Evolutionary conservation across 192 early-diverging fungal genomes (phyloP).

Genomic region (Rhizophagus clarus): DNA sequence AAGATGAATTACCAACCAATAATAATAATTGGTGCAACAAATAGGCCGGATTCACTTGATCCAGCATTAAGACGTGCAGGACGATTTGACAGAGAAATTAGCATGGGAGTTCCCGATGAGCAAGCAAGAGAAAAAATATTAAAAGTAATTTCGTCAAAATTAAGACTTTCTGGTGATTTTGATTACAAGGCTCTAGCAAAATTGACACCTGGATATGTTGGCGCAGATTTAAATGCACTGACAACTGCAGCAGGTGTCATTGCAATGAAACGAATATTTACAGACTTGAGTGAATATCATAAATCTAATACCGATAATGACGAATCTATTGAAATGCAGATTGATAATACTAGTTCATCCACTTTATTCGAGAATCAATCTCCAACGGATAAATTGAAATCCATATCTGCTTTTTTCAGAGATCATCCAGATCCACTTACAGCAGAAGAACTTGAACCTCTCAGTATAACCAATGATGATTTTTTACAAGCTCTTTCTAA

Average conservation of each 20-base stretch:
- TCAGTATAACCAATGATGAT: conserved; percentile 83
- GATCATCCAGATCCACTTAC: conserved; percentile 75
- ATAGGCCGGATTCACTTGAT: conserved; percentile 97
- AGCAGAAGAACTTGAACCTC: conserved; percentile 75
- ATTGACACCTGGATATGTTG: conserved; percentile 95
- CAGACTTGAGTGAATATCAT: conserved; percentile 40
- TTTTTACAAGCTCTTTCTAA: conserved; percentile 84
- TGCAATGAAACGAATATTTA: conserved; percentile 82
- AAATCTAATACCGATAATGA: conserved; percentile 22
- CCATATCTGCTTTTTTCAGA: conserved; percentile 75
- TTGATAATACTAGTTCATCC: conserved; percentile 32
- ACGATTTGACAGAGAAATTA: conserved; percentile 96
- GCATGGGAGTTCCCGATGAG: conserved; percentile 96
- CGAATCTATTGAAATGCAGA: not conserved
- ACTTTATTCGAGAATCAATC: conserved; percentile 39
- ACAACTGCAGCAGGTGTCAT: conserved; percentile 88
- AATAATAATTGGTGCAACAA: conserved; percentile 98
- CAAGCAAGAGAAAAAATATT: conserved; percentile 83
- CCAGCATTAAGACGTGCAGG: conserved; percentile 94
- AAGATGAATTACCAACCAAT: conserved; percentile 88
- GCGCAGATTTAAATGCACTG: conserved; percentile 93
- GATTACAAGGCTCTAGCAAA: conserved; percentile 83
- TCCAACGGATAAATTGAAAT: conserved; percentile 53
- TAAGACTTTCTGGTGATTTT: conserved; percentile 81
- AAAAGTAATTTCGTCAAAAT: conserved; percentile 71